phyloP scores from a whole-genome alignment of 2,329 filamentous ascomycete species.

The Calonectria henricotiae region DNA sequence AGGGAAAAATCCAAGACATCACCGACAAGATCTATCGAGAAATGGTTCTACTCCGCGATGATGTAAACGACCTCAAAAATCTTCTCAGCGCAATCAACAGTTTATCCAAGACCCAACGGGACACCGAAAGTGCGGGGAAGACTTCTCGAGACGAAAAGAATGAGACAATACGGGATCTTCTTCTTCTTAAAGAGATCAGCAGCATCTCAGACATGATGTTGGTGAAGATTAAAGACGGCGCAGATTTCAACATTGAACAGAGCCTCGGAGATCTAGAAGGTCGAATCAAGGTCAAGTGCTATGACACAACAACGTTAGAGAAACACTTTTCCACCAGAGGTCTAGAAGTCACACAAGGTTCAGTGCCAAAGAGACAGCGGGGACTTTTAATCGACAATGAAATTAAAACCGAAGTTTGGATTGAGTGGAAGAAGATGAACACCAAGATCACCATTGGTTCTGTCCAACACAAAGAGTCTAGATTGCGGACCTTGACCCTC shows the following conservation, averaged over 20 bases:
- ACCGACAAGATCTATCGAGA: slow-evolving; percentile 21
- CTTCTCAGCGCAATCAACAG: background rate
- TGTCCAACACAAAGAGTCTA: slow-evolving; percentile 14
- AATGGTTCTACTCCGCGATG: slow-evolving; percentile 14
- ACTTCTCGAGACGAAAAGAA: background rate
- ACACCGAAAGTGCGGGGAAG: too few relatives aligned
- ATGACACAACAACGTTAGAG: background rate
- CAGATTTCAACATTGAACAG: slow-evolving; percentile 7
- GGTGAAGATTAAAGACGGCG: background rate
- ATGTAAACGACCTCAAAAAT: slow-evolving; percentile 11
- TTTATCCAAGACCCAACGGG: background rate
- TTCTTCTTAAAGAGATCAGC: slow-evolving; percentile 24
- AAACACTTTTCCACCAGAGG: slow-evolving; percentile 1
- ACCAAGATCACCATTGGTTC: background rate
- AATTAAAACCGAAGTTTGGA: slow-evolving; percentile 6
- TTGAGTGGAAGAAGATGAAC: slow-evolving; percentile 8
- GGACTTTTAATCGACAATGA: background rate
- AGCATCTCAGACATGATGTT: slow-evolving; percentile 2
- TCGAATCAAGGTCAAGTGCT: slow-evolving; percentile 8
- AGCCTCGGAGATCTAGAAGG: background rate
- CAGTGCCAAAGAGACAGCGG: background rate
- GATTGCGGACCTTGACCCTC: slow-evolving; percentile 17
- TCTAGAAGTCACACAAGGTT: background rate
- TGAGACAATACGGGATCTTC: slow-evolving; percentile 19
- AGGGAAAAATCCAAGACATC: slow-evolving; percentile 12